Percentiles rank a stretch among this genome's conserved stretches.
Conservation (phyloP, 331 rosid species). For the Quercus phellos region DNA sequence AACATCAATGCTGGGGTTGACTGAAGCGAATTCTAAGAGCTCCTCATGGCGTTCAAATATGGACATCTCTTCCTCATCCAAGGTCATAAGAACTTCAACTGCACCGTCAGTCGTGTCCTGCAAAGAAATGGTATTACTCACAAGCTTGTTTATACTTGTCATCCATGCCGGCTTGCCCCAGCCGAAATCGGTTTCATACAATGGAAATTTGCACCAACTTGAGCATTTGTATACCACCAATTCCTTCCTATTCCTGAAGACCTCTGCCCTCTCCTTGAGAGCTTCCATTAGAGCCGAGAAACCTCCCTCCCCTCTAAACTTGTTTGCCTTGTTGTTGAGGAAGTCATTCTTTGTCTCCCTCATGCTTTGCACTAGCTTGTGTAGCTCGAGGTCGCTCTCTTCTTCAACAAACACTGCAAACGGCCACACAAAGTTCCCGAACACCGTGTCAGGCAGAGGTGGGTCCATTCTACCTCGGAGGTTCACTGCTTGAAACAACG, state of each 20-base stretch:
- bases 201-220: neutral
- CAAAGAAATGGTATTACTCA: neutral
- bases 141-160: neutral
- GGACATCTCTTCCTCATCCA: neutral
- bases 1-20: neutral
- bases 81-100: neutral
- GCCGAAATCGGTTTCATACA: neutral
- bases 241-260: slow-evolving; percentile 6
- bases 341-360: slow-evolving; percentile 26
- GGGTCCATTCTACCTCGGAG: slow-evolving; percentile 41
- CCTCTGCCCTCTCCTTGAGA: slow-evolving; percentile 24
- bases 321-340: slow-evolving; percentile 13
- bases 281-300: slow-evolving; percentile 27
- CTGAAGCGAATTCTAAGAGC: neutral
- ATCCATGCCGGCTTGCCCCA: slow-evolving; percentile 6
- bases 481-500: slow-evolving; percentile 44
- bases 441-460: slow-evolving; percentile 3
- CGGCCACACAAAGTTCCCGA: slow-evolving; percentile 45
- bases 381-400: slow-evolving; percentile 22
- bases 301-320: slow-evolving; percentile 28
- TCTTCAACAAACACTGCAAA: slow-evolving; percentile 33
- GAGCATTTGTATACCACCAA: neutral
- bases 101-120: neutral
- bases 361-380: slow-evolving; percentile 32
- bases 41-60: neutral